Evolutionary conservation across 345 rosid species (phyloP).

Genomic region (Cochlearia excelsa): DNA sequence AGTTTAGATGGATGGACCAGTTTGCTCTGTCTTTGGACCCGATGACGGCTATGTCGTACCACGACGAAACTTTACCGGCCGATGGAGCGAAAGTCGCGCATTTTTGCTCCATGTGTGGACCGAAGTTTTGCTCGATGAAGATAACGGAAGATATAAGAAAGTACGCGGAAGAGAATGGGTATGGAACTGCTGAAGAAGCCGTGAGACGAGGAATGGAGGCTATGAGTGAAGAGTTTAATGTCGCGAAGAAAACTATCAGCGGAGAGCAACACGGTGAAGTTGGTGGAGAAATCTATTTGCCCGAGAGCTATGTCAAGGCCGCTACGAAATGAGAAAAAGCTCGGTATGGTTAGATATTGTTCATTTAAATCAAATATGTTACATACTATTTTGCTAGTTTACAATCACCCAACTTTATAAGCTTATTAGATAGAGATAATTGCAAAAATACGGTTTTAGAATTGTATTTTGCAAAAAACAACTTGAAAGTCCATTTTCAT

Average conservation of each 20-base stretch:
- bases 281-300: slow-evolving; percentile 96
- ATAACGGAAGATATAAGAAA: slow-evolving; percentile 96
- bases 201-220: slow-evolving; percentile 83
- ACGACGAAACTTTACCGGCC: slow-evolving; percentile 94
- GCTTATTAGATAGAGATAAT: neutral
- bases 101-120: slow-evolving; percentile 99
- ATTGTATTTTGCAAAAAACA: no score
- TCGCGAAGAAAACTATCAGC: slow-evolving; percentile 83
- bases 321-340: slow-evolving; percentile 48
- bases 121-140: slow-evolving; percentile 99
- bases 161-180: slow-evolving; percentile 96
- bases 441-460: no score
- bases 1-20: slow-evolving; percentile 98
- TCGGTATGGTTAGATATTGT: slow-evolving; percentile 22
- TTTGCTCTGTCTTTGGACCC: slow-evolving; percentile 98
- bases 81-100: slow-evolving; percentile 99
- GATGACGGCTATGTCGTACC: slow-evolving; percentile 96
- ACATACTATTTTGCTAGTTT: neutral
- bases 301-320: slow-evolving; percentile 54
- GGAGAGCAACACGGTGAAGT: slow-evolving; percentile 98
- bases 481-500: no score
- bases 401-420: neutral
- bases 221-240: slow-evolving; percentile 88
- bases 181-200: slow-evolving; percentile 91
- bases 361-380: slow-evolving; percentile 1